Base-by-base conservation (phyloP, 2,329 filamentous ascomycete species). In the Fusarium nematophilum region DNA sequence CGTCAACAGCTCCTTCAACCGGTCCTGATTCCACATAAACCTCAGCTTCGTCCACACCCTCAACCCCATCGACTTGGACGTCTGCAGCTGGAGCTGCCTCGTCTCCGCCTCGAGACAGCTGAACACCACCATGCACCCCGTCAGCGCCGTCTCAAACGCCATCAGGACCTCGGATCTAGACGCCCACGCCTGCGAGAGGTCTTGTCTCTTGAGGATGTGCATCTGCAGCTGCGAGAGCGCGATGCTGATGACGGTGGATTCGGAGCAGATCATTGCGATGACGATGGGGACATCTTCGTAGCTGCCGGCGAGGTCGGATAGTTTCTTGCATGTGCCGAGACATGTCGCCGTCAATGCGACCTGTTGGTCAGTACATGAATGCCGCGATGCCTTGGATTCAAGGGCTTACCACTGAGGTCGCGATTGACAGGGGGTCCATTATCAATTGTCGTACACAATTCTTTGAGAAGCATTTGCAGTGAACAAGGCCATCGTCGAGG, bases 1-100 rank as follows among this genome's bases (percentile, higher is more conserved):
- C 0, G 5, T 13, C 0, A 51, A 2, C 0, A 58, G 44, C 0
- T 58, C 44, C 0, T 45, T 58, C 0, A 58, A 3, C 0, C 55
- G 39, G 4, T 51, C 52, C 1, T 57, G 44, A 9, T 57, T 57
- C 44, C 45, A 58, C 3, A 57, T 31, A 2, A 57, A 57, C n/a
- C 23, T 51, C 2, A 58, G 13, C 11, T 40, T 58, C 0, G 39
- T 29, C 52, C 52, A 57, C 0, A 52, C n/a, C 0, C 52, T 44
- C 0, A 21, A 21, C 21, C 21, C 21, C 21, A 6, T 21, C 21
- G 21, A 6, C 21, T 21, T 21, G 21, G 29, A 18, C 5, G 30
- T 51, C 0, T 26, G 29, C 0, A 25, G 17, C 1, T 30, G 29
- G 10, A 57, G 52, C 8, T 21, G 26, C 4, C 38, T 8, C 0